Evolutionary conservation across 176 grass and related monocot genomes (phyloP).

Genomic region (Tuctoria greenei): DNA sequence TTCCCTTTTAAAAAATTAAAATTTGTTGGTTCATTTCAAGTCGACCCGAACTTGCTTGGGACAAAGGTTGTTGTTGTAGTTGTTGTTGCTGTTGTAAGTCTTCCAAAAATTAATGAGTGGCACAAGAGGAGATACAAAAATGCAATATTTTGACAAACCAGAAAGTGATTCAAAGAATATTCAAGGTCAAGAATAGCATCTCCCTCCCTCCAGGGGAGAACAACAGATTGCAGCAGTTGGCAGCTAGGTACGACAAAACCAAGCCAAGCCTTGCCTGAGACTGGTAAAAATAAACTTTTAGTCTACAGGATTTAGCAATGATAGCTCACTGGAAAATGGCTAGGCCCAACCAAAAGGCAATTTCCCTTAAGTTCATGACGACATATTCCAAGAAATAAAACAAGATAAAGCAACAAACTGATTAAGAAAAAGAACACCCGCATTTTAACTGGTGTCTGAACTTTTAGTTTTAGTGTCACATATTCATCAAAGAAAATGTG

Average conservation of each 20-base stretch:
- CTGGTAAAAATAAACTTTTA: slow-evolving; percentile 19
- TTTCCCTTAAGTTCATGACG: neutral
- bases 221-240: no score
- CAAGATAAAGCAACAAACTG: neutral
- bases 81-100: no score
- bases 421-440: neutral
- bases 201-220: neutral
- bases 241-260: neutral
- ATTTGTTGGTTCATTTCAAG: no score
- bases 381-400: neutral
- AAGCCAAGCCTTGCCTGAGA: neutral
- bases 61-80: no score
- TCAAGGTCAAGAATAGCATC: neutral
- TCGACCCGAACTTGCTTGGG: no score
- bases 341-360: slow-evolving; percentile 3
- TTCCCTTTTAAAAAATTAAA: no score
- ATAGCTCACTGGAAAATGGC: slow-evolving; percentile 12
- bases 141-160: neutral
- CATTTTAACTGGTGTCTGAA: neutral
- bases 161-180: neutral
- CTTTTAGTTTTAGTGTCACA: neutral
- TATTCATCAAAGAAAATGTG: neutral
- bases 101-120: slow-evolving; percentile 22
- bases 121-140: neutral
- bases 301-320: neutral